Evolutionary conservation across 208 protist species (phyloP), one percentile per base, ranked within the genome.

Genomic region (Trypanosoma avium): DNA sequence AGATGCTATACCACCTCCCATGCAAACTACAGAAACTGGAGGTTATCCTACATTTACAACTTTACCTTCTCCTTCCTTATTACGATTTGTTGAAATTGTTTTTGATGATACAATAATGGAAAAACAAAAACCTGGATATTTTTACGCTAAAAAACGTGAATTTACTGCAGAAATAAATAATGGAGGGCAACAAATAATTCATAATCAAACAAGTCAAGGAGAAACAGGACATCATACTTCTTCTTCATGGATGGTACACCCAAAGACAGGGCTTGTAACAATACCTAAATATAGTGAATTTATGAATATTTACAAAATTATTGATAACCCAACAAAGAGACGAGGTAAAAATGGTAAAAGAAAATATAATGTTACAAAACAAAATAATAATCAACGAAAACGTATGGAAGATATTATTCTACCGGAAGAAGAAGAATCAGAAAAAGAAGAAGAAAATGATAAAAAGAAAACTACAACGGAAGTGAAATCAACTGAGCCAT

Each of bases 231-330:
- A 45, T 29, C 21, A 3, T 15, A 21, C 24, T 17, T 22, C 0
- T 12, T 21, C 29, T 17, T 66, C 67, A 12, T 12, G 24, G 2
- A 65, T 73, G 67, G 53, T 66, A 26, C 58, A 73, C 42, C 59
- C 67, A 17, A 57, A 58, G 19, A 73, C 67, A 15, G 67, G 67
- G 22, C 79, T 90, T 54, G 86, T 95, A 17, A 93, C 89, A n/a
- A 69, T 95, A 43, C 89, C 89, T 2, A 74, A 81, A 4, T 83
- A 93, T 63, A 75, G 70, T 24, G 89, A 95, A 71, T 95, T 93
- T 63, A 95, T 95, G 89, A 82, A 95, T 42, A 82, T 95, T 43
- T 91, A 92, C 57, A 81, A 80, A 54, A 67, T 92, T 36, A 6
- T 67, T 9, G 53, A 48, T 1, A 21, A 56, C 0, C 30, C 35